Evolutionary conservation across 495 filamentous ascomycete genomes (phyloP), one percentile per base, ranked within the genome.

Genomic region (Aspergillus baeticus): DNA sequence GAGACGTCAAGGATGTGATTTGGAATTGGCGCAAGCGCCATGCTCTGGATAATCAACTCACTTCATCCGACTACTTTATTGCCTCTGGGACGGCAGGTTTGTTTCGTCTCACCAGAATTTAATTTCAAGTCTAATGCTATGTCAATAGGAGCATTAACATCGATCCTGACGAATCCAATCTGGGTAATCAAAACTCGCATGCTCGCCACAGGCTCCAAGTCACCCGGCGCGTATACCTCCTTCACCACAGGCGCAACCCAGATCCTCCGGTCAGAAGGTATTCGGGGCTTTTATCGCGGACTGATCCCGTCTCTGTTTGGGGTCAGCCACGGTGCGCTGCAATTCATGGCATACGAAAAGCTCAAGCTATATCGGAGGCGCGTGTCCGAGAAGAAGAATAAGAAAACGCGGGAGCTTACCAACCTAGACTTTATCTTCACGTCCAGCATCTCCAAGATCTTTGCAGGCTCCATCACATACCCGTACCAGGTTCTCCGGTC

Each of bases 151-250:
- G 66, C 79, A 29, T 63, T 88, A 17, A 93, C 91, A 5, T 87
- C 90, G 34, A 67, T 92, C 22, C 75, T 89, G 57, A 98, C 95
- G 45, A 99, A 99, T 67, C 94, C 94, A 5, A 88, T 99, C 65
- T 99, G 94, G 94, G 94, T 99, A 6, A 83, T 99, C 67, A 98
- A 98, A 70, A 99, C 94, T 3, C 89, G 94, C 47, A 98, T 99
- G 93, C 77, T 99, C 11, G 89, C 91, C 29, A 91, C 87, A 3
- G 86, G 92, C 61, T 80, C 81, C 43, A 71, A 76, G 37, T 77
- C 82, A 21, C 87, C 84, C 1, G 90, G 90, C 49, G 92, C 92
- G 5, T 99, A 98, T 72, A 74, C 81, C n/a, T 85, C 81, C 56
- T 86, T 96, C 69, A 73, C 74, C 47, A 75, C 85, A 49, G 94